Evolutionary conservation across 2,329 filamentous ascomycete genomes (phyloP).

Genomic region (Tolypocladium capitatum): DNA sequence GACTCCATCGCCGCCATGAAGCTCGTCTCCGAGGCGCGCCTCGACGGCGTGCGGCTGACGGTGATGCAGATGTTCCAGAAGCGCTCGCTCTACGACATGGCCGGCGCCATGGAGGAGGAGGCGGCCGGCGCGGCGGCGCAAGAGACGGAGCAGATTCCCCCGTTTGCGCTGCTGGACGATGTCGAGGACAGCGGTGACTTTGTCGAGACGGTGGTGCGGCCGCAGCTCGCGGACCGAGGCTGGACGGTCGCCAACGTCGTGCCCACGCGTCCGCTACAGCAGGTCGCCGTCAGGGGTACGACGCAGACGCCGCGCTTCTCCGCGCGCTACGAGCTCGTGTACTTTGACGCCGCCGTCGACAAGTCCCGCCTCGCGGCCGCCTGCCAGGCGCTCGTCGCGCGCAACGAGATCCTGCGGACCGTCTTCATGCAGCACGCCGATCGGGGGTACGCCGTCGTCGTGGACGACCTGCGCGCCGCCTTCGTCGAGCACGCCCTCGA

Average conservation of each 20-base stretch:
- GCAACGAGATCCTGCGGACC: conserved; percentile 52
- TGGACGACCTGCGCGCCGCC: conserved; percentile 37
- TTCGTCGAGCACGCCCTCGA: conserved; percentile 41
- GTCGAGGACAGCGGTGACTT: conserved; percentile 26
- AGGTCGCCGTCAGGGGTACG: conserved; percentile 45
- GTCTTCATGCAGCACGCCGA: conserved; percentile 43
- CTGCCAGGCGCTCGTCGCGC: conserved; percentile 41
- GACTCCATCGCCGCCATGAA: conserved; percentile 50
- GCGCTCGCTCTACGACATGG: conserved; percentile 37
- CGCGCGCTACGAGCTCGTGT: conserved; percentile 50
- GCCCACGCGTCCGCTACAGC: conserved; percentile 44
- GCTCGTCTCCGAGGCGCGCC: conserved; percentile 40
- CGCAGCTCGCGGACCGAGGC: conserved; percentile 34
- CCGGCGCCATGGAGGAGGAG: conserved; percentile 26
- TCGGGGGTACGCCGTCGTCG: conserved; percentile 42
- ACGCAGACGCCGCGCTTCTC: conserved; percentile 46
- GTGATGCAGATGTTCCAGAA: conserved; percentile 43
- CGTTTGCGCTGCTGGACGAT: conserved; percentile 33
- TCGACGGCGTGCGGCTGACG: conserved; percentile 32
- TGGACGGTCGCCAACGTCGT: conserved; percentile 42
- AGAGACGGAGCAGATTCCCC: not conserved
- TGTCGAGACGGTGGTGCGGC: conserved; percentile 32
- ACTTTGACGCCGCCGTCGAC: conserved; percentile 40
- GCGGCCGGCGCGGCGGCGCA: not conserved
- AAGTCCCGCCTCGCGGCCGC: conserved; percentile 31